phyloP scores from a whole-genome alignment of 2,329 filamentous ascomycete genomes.

The Alternaria infectoria region DNA sequence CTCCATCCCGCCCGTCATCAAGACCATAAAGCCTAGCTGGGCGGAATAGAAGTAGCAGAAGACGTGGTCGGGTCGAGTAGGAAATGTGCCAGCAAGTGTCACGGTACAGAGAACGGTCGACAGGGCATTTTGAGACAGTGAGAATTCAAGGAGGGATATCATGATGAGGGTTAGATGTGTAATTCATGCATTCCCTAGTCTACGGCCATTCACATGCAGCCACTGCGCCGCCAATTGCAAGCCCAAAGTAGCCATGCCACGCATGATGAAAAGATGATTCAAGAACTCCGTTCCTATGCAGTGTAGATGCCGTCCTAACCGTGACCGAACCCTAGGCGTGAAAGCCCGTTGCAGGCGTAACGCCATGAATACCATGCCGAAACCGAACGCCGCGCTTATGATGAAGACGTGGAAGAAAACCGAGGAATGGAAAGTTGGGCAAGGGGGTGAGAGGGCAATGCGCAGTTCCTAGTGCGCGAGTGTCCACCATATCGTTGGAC shows the following conservation, averaged over 20 bases:
- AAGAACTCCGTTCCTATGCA: slow-evolving; percentile 26
- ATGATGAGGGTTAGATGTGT: too few relatives aligned
- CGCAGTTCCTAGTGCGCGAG: slow-evolving; percentile 5
- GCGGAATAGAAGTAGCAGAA: too few relatives aligned
- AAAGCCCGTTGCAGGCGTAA: background rate
- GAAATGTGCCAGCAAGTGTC: too few relatives aligned
- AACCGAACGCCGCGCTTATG: slow-evolving; percentile 35
- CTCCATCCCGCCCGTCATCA: too few relatives aligned
- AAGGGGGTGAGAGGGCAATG: background rate
- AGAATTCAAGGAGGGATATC: too few relatives aligned
- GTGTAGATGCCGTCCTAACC: slow-evolving; percentile 19
- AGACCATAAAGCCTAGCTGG: too few relatives aligned
- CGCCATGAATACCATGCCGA: slow-evolving; percentile 10
- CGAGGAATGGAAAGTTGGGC: slow-evolving; percentile 1
- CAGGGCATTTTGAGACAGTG: too few relatives aligned
- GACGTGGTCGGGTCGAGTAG: too few relatives aligned
- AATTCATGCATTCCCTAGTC: background rate
- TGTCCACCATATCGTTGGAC: background rate
- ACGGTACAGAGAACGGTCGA: too few relatives aligned
- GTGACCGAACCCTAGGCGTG: slow-evolving; percentile 1
- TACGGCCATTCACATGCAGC: background rate
- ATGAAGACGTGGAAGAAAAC: slow-evolving; percentile 8
- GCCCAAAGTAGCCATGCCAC: background rate
- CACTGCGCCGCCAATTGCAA: background rate
- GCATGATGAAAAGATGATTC: slow-evolving; percentile 1